Percentiles rank a stretch among this genome's conserved stretches.
phyloP scores from a whole-genome alignment of 305 asterid genomes.

The Fraxinus velutina region DNA sequence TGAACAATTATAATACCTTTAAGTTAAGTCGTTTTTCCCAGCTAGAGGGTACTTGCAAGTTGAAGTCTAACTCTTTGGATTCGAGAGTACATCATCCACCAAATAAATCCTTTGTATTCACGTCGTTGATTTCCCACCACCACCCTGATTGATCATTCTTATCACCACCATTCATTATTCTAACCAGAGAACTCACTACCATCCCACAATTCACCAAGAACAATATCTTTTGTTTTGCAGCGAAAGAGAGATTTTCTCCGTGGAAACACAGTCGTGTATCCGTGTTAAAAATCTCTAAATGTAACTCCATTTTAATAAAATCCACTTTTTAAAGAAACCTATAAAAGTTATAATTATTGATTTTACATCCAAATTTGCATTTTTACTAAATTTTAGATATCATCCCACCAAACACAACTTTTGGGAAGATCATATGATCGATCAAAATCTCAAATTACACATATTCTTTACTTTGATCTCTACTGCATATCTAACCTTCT shows the following conservation, averaged over 20 bases:
- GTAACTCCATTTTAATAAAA: too few relatives aligned
- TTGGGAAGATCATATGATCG: too few relatives aligned
- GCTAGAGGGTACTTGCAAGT: slow-evolving; percentile 82
- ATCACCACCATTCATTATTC: slow-evolving; percentile 20
- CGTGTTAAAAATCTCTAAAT: too few relatives aligned
- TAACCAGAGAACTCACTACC: slow-evolving; percentile 50
- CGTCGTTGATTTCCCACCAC: slow-evolving; percentile 44
- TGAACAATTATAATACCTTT: slow-evolving; percentile 40
- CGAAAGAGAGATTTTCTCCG: neutral
- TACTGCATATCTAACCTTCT: too few relatives aligned
- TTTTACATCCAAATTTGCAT: too few relatives aligned
- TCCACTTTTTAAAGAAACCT: too few relatives aligned
- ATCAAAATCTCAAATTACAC: too few relatives aligned
- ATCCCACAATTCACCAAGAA: slow-evolving; percentile 26
- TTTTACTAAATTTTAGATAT: too few relatives aligned
- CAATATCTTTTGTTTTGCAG: neutral
- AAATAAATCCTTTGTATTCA: slow-evolving; percentile 74
- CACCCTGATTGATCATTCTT: slow-evolving; percentile 24
- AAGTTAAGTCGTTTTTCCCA: slow-evolving; percentile 88
- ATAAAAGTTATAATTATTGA: too few relatives aligned
- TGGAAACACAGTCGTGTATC: too few relatives aligned
- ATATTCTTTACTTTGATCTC: too few relatives aligned
- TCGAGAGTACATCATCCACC: slow-evolving; percentile 62
- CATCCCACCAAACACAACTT: too few relatives aligned
- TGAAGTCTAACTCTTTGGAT: slow-evolving; percentile 75